Evolutionary conservation across 2,329 filamentous ascomycete genomes (phyloP), one percentile per base, ranked within the genome.

Genomic region (Cytospora piceicola): DNA sequence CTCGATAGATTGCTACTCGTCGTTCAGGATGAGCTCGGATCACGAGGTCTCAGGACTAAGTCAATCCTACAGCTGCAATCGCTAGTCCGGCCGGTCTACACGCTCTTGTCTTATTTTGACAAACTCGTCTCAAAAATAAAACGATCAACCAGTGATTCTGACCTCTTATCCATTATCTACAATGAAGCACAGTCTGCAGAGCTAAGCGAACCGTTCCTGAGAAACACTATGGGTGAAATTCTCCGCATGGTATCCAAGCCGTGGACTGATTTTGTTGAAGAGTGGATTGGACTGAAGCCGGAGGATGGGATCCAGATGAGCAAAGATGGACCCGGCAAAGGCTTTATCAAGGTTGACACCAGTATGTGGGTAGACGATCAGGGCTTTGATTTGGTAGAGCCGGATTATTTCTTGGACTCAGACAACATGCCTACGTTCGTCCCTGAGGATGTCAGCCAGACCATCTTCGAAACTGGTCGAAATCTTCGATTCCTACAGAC

Each of bases 391-490:
- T 77, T 82, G 11, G 82, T 84, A 49, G 84, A 87, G 27, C 73
- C 82, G 1, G 86, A 90, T 68, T 91, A 86, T 70, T 77, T 86
- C 7, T 82, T 94, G 36, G 87, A 90, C 67, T 80, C 82, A 27
- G 79, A 84, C 32, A 85, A 85, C 68, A 87, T 95, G 77, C 92
- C 92, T 0, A 80, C 82, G 2, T 95, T 95, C 70, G 82, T 96
- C 54, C 84, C 88, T 0, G 75, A 80, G 6, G 91, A 95, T 65
- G 85, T 94, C 69, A 88, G 87, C 3, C 83, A 85, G 59, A 80
- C 83, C 6, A 86, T 95, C n/a, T 94, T 94, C 69, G 92, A 96
- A 73, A 90, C 89, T 4, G 93, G 92, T 4, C 86, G 85, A 71
- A 94, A 90, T 73, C 77, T 96, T 57, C 86, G 90, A 9, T 88